A percentile compares a stretch with the other conserved stretches of the same genome.
These are phyloP conservation scores for Boletus pseudopeckii DNA, from an alignment of 768 basidiomycete genomes.

Conservation along the genomic window DNA sequence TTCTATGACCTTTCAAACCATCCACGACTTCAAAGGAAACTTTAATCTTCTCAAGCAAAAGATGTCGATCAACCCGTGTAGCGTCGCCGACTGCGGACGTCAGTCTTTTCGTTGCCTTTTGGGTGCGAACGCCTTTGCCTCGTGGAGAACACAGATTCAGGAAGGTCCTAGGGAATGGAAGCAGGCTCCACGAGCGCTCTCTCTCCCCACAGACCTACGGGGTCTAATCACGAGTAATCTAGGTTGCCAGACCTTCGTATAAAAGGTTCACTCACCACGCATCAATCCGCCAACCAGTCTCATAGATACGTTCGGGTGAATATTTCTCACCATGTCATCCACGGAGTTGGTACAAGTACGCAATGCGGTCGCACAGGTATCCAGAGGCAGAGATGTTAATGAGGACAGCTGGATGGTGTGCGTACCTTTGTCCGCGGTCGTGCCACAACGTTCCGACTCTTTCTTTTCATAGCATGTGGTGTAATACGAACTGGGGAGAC, in stretches of 20 bases:
- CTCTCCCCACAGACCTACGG: not conserved
- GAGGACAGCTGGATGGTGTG: conserved; percentile 23
- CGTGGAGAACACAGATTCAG: not conserved
- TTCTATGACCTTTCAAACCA: not conserved
- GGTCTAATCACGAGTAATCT: not conserved
- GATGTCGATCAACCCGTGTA: not conserved
- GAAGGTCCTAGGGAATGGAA: conserved; percentile 1
- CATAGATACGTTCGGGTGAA: not conserved
- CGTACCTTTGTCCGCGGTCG: not conserved
- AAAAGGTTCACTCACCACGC: not conserved
- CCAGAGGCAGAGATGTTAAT: conserved; percentile 19
- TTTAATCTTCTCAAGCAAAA: not conserved
- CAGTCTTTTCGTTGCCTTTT: not conserved
- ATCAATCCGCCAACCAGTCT: not conserved
- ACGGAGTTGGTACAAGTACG: conserved; percentile 12
- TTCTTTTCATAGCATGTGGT: conserved; percentile 13
- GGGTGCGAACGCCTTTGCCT: not conserved
- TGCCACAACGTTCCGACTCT: not conserved
- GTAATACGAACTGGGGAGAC: conserved; percentile 20
- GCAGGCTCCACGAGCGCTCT: not conserved
- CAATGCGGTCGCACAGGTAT: conserved; percentile 18
- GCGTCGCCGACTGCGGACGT: not conserved
- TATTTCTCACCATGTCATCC: conserved; percentile 7
- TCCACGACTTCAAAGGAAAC: not conserved
- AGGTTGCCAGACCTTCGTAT: not conserved